phyloP scores from a whole-genome alignment of 108 stramenopile species.

The Cyclotella distinguenda region DNA sequence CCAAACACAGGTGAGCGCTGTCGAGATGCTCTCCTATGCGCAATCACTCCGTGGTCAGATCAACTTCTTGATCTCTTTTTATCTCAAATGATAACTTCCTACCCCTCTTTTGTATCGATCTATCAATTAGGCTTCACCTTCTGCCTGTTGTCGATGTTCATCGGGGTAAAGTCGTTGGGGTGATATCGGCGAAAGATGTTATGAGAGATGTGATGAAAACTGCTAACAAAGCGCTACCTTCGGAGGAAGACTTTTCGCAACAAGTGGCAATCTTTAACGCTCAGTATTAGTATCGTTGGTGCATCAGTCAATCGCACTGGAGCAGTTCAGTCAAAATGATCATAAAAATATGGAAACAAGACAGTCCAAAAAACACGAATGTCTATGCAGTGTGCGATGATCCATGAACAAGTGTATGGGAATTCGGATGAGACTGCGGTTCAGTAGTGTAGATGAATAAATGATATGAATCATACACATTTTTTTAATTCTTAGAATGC shows the following conservation, averaged over 20 bases:
- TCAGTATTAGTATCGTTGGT: neutral
- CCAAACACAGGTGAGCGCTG: conserved; percentile 28
- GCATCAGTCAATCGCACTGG: no score
- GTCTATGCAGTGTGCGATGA: no score
- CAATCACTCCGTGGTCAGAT: neutral
- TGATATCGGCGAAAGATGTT: conserved; percentile 47
- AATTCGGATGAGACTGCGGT: no score
- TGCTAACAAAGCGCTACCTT: conserved; percentile 30
- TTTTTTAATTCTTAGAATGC: no score
- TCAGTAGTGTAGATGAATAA: no score
- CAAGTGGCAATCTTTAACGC: conserved; percentile 3
- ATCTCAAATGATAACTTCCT: neutral
- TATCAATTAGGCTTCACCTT: conserved; percentile 35
- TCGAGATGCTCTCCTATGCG: neutral
- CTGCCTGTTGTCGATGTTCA: conserved; percentile 42
- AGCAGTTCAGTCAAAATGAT: no score
- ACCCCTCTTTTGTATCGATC: no score
- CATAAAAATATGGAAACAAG: no score
- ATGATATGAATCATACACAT: no score
- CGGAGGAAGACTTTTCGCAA: conserved; percentile 38
- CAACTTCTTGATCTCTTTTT: neutral
- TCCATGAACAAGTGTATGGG: no score
- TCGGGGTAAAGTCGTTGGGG: conserved; percentile 36
- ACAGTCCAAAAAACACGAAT: no score
- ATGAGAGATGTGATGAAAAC: conserved; percentile 49